Evolutionary conservation across 495 filamentous ascomycete species (phyloP).

Genomic region (Neurospora sublineolata): DNA sequence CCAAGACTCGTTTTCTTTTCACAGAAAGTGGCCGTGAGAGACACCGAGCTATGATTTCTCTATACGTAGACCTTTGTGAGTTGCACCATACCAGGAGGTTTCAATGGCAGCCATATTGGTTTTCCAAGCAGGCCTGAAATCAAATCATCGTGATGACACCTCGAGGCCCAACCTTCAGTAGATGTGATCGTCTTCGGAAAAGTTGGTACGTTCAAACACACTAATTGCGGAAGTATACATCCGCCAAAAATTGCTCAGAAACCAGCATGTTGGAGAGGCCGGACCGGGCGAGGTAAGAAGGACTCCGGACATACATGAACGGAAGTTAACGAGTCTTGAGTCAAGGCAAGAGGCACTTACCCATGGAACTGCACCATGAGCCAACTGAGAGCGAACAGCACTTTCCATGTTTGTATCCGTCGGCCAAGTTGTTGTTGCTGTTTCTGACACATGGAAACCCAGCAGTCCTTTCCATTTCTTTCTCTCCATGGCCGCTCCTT

Average conservation of each 20-base stretch:
- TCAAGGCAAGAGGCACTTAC: background rate
- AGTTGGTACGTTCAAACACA: slow-evolving; percentile 30
- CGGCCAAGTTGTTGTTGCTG: background rate
- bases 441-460: background rate
- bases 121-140: background rate
- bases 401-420: background rate
- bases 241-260: too few species aligned
- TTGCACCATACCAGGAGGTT: background rate
- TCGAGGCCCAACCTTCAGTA: slow-evolving; percentile 79
- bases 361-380: background rate
- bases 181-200: slow-evolving; percentile 76
- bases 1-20: background rate
- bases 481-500: background rate
- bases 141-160: background rate
- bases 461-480: background rate
- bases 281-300: too few species aligned
- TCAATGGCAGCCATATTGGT: background rate
- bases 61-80: background rate
- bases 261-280: too few species aligned
- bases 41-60: background rate
- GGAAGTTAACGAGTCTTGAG: background rate
- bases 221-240: too few species aligned
- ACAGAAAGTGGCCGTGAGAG: background rate
- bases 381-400: background rate
- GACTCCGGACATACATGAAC: background rate